phyloP scores from a whole-genome alignment of 176 grass and related monocot genomes.

The Oryza glumipatula region DNA sequence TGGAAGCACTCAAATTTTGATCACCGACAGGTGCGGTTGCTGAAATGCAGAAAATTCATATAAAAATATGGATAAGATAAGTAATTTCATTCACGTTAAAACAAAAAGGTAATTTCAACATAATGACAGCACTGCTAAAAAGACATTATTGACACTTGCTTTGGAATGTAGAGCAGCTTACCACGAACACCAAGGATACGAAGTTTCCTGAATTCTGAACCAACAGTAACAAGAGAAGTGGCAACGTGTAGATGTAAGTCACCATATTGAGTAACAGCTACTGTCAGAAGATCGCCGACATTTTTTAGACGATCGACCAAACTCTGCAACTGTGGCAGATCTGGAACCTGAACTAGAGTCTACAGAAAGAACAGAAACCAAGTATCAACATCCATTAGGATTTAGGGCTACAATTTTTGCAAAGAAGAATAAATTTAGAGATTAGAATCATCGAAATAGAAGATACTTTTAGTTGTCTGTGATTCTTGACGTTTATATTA shows the following conservation, averaged over 20 bases:
- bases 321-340: conserved; percentile 79
- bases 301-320: conserved; percentile 94
- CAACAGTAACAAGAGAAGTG: conserved; percentile 72
- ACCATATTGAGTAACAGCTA: conserved; percentile 79
- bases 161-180: conserved; percentile 39
- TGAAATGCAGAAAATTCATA: conserved; percentile 35
- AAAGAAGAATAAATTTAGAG: conserved; percentile 20
- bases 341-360: conserved; percentile 90
- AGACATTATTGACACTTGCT: neutral
- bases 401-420: conserved; percentile 18
- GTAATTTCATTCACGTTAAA: neutral
- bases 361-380: conserved; percentile 51
- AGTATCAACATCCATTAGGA: neutral
- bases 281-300: conserved; percentile 71
- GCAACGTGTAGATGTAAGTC: conserved; percentile 93
- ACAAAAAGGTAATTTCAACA: neutral
- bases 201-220: conserved; percentile 89
- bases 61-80: conserved; percentile 1
- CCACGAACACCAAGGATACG: conserved; percentile 73
- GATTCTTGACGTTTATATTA: neutral
- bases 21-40: conserved; percentile 63
- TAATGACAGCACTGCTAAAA: neutral
- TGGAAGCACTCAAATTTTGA: conserved; percentile 66
- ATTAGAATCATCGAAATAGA: conserved; percentile 12
- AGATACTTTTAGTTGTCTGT: neutral